Percentiles rank a stretch among this genome's conserved stretches.
phyloP scores from a whole-genome alignment of 106 monocot species.

The Iris macrosiphon region DNA sequence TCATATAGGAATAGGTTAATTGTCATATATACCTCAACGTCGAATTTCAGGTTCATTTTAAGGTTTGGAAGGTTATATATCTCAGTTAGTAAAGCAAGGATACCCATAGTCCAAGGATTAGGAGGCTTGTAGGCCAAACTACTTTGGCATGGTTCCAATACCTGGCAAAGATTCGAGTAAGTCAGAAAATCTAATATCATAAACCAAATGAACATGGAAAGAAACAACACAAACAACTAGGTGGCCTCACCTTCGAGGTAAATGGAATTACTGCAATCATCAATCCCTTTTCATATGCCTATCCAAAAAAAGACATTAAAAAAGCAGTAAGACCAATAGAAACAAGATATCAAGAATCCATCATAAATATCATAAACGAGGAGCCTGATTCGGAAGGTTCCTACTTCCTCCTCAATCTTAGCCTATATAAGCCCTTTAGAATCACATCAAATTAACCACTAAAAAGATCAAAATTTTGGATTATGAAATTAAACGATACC shows the following conservation, averaged over 20 bases:
- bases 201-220: not conserved
- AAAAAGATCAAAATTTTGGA: no score
- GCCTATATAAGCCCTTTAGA: no score
- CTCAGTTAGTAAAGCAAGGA: conserved; percentile 78
- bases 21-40: conserved; percentile 81
- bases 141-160: conserved; percentile 84
- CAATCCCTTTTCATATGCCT: conserved; percentile 93
- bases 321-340: no score
- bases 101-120: conserved; percentile 97
- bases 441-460: no score
- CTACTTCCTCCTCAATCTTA: no score
- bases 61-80: conserved; percentile 88
- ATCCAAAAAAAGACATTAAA: no score
- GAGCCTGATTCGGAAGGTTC: no score
- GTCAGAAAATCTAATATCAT: not conserved
- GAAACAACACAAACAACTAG: not conserved
- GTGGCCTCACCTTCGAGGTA: conserved; percentile 66
- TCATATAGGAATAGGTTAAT: no score
- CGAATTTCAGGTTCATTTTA: conserved; percentile 95
- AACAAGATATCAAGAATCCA: no score
- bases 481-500: no score
- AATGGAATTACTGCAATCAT: conserved; percentile 99
- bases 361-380: no score
- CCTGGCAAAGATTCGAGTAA: conserved; percentile 22
- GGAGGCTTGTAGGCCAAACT: conserved; percentile 89